Evolutionary conservation across 2,329 filamentous ascomycete species (phyloP).

Genomic region (Coniochaeta ligniaria): DNA sequence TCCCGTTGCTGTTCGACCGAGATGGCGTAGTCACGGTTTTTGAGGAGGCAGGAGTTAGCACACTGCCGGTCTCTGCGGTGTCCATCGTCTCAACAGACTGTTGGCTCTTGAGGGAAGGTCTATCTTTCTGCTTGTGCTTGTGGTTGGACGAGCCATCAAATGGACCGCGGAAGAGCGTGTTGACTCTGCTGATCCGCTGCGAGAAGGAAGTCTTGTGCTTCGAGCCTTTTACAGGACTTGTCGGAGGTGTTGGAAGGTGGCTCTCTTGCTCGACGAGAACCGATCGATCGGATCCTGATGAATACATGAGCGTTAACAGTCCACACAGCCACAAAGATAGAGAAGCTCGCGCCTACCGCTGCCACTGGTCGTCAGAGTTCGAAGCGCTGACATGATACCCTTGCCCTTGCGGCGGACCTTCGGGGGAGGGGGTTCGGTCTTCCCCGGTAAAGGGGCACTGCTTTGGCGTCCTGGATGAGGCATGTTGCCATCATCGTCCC

Average conservation of each 20-base stretch:
- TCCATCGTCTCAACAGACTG: not conserved
- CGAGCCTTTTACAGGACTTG: not conserved
- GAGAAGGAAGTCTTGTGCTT: not conserved
- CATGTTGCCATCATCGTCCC: not conserved
- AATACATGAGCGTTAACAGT: not conserved
- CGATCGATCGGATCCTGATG: conserved; percentile 3
- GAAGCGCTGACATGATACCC: conserved; percentile 32
- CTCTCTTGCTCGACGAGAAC: not conserved
- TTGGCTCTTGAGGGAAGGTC: not conserved
- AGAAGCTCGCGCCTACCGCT: not conserved
- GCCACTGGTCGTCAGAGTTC: conserved; percentile 32
- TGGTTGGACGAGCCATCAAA: not conserved
- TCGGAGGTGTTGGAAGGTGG: not conserved
- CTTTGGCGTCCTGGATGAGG: not conserved
- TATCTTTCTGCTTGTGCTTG: not conserved
- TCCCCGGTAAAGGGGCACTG: conserved; percentile 1
- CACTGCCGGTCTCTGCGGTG: not conserved
- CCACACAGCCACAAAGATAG: not conserved
- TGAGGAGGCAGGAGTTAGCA: not conserved
- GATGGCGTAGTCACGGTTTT: conserved; percentile 5
- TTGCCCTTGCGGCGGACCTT: conserved; percentile 33
- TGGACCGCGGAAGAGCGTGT: conserved; percentile 1
- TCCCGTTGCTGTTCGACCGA: conserved; percentile 13
- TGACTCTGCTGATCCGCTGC: not conserved
- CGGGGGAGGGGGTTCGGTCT: conserved; percentile 18